A percentile compares a stretch with the other conserved stretches of the same genome.
Evolutionary conservation across 208 protist species (phyloP).

Genomic region (Spongospora subterranea): DNA sequence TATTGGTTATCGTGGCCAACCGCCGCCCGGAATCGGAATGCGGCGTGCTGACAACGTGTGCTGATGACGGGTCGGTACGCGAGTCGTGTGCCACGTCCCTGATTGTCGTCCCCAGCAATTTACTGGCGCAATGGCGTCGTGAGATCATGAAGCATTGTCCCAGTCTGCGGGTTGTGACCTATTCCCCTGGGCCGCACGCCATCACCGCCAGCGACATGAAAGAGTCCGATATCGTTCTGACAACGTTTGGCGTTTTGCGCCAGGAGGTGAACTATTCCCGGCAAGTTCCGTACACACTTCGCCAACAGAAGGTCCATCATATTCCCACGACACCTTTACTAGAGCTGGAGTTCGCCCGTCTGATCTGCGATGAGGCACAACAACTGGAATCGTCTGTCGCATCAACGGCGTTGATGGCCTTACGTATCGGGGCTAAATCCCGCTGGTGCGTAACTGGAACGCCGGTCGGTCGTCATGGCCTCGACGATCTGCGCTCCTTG

Average conservation of each 20-base stretch:
- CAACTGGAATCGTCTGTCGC: neutral
- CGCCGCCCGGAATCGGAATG: neutral
- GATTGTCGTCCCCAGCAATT: conserved; percentile 1
- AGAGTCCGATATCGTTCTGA: conserved; percentile 19
- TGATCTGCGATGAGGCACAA: conserved; percentile 56
- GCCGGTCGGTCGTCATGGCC: conserved; percentile 13
- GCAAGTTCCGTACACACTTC: conserved; percentile 8
- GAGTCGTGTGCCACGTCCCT: conserved; percentile 49
- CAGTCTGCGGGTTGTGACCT: neutral
- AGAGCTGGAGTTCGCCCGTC: conserved; percentile 9
- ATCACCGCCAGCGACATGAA: conserved; percentile 4
- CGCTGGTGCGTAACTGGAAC: conserved; percentile 57
- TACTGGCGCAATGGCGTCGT: conserved; percentile 19
- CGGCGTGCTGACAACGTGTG: neutral
- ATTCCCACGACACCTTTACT: conserved; percentile 48
- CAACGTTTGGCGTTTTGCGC: conserved; percentile 25
- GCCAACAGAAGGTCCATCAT: neutral
- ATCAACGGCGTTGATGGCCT: conserved; percentile 8
- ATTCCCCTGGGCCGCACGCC: neutral
- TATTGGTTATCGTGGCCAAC: neutral
- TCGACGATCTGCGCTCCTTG: conserved; percentile 47
- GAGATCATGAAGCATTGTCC: conserved; percentile 19
- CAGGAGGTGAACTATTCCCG: conserved; percentile 53
- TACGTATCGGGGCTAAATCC: conserved; percentile 1
- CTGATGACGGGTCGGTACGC: neutral